Base-by-base conservation (phyloP, 805 yeast species). In the Saturnispora hagleri region DNA sequence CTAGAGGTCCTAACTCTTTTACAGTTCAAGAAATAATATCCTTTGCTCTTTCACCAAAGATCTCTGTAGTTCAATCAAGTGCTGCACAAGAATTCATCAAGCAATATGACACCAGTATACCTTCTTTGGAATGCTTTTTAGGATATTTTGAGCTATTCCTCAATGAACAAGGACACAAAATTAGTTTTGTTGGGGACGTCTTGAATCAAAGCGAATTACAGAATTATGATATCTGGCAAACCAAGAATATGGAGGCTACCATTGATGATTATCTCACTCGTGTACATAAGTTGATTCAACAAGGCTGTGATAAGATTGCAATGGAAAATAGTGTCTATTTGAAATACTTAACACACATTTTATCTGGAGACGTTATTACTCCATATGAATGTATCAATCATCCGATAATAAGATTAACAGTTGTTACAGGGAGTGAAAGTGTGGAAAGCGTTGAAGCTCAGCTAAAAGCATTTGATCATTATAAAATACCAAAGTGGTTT, bases 361-460 rank as follows among this genome's bases (percentile, higher is more conserved):
- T 85, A 7, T 74, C 88, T 3, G 73, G 84, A 12, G 74, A 79
- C 13, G 74, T 75, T 7, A 67, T 86, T 8, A 80, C 87, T 2
- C 82, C 91, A 2, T 88, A 86, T 62, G 97, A 91, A 65, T 82
- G 89, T 5, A 82, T 89, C 64, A 82, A 86, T 57, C 97, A 90
- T 62, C 97, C 97, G 0, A 77, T 89, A 2, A 76, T 87, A 2
- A 85, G 89, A 42, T 63, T 91, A 13, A 73, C 89, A 48, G 82
- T 83, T 0, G 71, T 89, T 3, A 78, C 87, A 22, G 73, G 79
- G 22, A 57, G 67, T 13, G 86, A 82, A 52, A 54, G 76, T 0
- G 64, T 79, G 33, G 81, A 77, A 12, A 66, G 69, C n/a, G 81
- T 93, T 5, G 73, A 84, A 48, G 76, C 75, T 18, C 63, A 80